phyloP scores from a whole-genome alignment of 164 flowering plant genomes.

The Nymphaea thermarum region DNA sequence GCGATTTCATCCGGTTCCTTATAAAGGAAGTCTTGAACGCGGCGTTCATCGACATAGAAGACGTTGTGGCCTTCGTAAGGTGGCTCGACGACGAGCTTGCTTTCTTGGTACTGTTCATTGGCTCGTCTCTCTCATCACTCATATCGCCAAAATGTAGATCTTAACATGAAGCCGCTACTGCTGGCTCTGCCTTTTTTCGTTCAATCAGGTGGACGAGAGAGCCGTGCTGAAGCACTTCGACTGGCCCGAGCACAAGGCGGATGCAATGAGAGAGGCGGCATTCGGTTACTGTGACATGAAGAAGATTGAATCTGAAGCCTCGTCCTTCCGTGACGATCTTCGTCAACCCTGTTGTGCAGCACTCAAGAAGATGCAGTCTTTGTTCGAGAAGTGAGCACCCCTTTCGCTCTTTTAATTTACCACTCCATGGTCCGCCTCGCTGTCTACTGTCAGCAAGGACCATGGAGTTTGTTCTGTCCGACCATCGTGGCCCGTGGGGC shows the following conservation, averaged over 20 bases:
- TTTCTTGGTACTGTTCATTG: constrained; percentile 39
- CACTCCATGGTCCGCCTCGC: too few species aligned
- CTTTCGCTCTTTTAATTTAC: neutral
- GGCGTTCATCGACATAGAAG: constrained; percentile 68
- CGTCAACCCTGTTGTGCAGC: constrained; percentile 73
- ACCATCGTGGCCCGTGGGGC: too few species aligned
- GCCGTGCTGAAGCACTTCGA: constrained; percentile 93
- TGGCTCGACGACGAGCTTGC: constrained; percentile 99
- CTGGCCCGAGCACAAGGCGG: constrained; percentile 98
- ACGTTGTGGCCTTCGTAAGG: constrained; percentile 82
- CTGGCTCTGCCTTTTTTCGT: too few species aligned
- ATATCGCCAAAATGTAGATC: too few species aligned
- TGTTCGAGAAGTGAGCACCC: constrained; percentile 62
- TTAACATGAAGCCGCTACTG: too few species aligned
- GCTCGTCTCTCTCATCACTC: too few species aligned
- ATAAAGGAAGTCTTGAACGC: constrained; percentile 84
- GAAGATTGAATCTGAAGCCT: constrained; percentile 73
- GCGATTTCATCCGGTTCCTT: constrained; percentile 79
- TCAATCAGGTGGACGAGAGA: constrained; percentile 78
- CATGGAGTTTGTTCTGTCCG: too few species aligned
- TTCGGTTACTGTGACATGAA: constrained; percentile 84
- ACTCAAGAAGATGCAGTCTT: constrained; percentile 82
- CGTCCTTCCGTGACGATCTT: constrained; percentile 40
- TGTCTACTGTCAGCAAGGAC: too few species aligned
- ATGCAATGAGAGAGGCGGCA: constrained; percentile 92